phyloP scores from a whole-genome alignment of 2,329 filamentous ascomycete genomes.

The Scopulariopsis brevicaulis region DNA sequence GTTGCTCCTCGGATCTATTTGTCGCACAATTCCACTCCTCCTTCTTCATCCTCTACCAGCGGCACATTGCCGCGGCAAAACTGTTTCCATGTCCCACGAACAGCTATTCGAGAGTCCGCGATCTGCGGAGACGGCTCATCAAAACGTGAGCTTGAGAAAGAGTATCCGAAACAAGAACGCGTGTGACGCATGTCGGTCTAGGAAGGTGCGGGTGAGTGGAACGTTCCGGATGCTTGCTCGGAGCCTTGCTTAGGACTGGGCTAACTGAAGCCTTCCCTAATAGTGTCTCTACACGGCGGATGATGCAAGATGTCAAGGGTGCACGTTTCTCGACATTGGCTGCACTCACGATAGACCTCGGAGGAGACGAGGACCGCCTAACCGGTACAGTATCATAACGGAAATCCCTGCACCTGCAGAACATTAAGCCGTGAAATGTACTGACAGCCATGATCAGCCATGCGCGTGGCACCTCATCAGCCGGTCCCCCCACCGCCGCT shows the following conservation, averaged over 20 bases:
- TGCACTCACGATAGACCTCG: conserved; percentile 16
- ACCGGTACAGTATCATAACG: conserved; percentile 8
- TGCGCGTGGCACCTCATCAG: no score
- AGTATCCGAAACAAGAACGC: conserved; percentile 13
- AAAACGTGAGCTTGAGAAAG: background rate
- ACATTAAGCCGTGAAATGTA: background rate
- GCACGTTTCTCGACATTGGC: conserved; percentile 12
- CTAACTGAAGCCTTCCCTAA: background rate
- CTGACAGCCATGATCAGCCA: no score
- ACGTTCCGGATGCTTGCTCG: background rate
- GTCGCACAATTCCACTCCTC: background rate
- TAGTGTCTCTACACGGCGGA: conserved; percentile 10
- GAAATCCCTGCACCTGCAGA: background rate
- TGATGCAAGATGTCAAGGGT: conserved; percentile 11
- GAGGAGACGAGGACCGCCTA: conserved; percentile 15
- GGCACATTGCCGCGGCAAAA: background rate
- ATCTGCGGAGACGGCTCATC: background rate
- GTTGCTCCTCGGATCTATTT: background rate
- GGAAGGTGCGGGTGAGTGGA: conserved; percentile 15
- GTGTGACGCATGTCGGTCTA: conserved; percentile 16
- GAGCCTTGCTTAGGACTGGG: no score
- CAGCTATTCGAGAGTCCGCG: background rate
- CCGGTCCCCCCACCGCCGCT: no score
- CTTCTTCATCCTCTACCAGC: background rate
- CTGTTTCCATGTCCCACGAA: background rate